Base-by-base conservation (phyloP, 2,329 filamentous ascomycete genomes). In the Colletotrichum tanaceti region DNA sequence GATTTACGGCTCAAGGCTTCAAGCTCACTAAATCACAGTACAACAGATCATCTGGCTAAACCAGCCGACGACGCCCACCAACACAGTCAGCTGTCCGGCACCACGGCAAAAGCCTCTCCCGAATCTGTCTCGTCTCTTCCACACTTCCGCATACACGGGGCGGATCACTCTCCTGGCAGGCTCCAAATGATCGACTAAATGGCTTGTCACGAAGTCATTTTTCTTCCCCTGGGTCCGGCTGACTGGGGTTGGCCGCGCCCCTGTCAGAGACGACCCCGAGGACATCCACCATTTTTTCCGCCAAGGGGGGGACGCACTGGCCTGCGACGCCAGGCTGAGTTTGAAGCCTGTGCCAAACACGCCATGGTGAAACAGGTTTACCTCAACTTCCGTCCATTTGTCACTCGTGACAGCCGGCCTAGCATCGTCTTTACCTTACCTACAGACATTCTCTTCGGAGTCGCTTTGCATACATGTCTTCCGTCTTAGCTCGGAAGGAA, bases 281-380 rank as follows among this genome's bases (percentile, higher is more conserved):
- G 18, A 43, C 38, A 22, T 43, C 49, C 58, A 58, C 41, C 24
- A 28, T 6, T 28, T 28, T 14, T n/a, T 58, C 38, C 47, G 24
- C 61, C 61, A 65, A 55, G 61, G 65, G 47, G 65, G 60, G 47
- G 65, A 54, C 41, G 55, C 65, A 39, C 50, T 57, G 58, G 63
- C 44, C 58, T 70, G 67, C 46, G 58, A 70, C 67, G 61, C 43
- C 63, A 70, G 67, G 67, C 67, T 61, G 53, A 62, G 67, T 70
- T 70, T 70, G 63, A 70, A 70, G 67, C 67, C 67, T 67, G 67
- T 67, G 63, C 67, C 67, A 63, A 70, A 66, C 54, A 22, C 5
- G 13, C 28, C 9, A 63, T 70, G 67, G 67, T 70, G 67, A 70
- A 70, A 70, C 67, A 70, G 53, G 38, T 63, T 70, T 63, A 70